Conservation (phyloP, 768 basidiomycete species). For the Boletus subcaerulescens region DNA sequence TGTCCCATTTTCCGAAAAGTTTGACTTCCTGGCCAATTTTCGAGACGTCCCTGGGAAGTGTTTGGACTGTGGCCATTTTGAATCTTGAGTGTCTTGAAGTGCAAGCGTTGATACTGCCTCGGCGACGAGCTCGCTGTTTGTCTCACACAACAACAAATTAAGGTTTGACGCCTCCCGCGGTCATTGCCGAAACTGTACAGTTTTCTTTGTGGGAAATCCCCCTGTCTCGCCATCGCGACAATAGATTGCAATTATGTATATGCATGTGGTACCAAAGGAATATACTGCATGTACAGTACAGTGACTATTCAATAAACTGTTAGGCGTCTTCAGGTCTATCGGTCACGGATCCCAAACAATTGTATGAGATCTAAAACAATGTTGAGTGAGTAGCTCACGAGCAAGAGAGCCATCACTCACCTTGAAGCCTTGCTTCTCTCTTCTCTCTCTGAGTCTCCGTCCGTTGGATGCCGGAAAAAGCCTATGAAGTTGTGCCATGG, state of each 20-base stretch:
- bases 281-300: slow-evolving; percentile 17
- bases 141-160: slow-evolving; percentile 13
- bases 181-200: slow-evolving; percentile 29
- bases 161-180: slow-evolving; percentile 26
- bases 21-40: slow-evolving; percentile 84
- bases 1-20: slow-evolving; percentile 99
- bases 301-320: neutral
- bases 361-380: slow-evolving; percentile 53
- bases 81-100: slow-evolving; percentile 33
- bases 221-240: neutral
- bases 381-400: neutral
- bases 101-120: slow-evolving; percentile 13
- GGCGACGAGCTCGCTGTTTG: slow-evolving; percentile 27
- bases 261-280: neutral
- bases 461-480: slow-evolving; percentile 79
- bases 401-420: slow-evolving; percentile 34
- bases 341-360: slow-evolving; percentile 45
- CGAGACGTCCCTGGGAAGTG: slow-evolving; percentile 81
- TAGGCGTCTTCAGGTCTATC: neutral
- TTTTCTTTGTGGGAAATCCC: slow-evolving; percentile 6
- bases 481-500: slow-evolving; percentile 40
- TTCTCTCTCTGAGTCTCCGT: slow-evolving; percentile 74
- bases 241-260: slow-evolving; percentile 6
- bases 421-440: slow-evolving; percentile 80
- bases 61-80: slow-evolving; percentile 63